Conservation (phyloP, 352 stramenopile species). For the Aphanomyces astaci region DNA sequence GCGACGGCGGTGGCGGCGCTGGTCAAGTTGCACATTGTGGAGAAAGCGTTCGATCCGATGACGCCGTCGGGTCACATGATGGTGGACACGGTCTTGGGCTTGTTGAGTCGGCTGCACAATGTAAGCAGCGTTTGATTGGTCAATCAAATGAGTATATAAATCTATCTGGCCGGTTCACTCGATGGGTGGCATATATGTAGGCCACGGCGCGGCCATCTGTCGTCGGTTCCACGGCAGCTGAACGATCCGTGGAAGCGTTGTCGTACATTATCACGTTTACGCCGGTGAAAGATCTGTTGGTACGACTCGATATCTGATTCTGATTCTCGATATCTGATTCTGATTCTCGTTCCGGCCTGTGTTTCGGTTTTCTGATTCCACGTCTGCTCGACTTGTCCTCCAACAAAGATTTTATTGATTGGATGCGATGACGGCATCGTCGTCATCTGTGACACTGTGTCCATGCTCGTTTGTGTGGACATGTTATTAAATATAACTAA, state of each 20-base stretch:
- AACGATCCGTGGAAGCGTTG: conserved; percentile 71
- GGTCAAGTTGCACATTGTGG: conserved; percentile 72
- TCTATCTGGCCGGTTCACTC: conserved; percentile 5
- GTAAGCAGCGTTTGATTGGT: conserved; percentile 47
- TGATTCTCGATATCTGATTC: not conserved
- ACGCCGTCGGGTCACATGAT: conserved; percentile 49
- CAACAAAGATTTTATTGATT: too few species aligned
- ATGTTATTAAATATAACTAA: too few species aligned
- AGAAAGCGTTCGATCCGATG: conserved; percentile 69
- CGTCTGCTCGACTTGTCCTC: too few species aligned
- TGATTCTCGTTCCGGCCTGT: too few species aligned
- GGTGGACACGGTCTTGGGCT: conserved; percentile 62
- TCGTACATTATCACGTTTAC: conserved; percentile 83
- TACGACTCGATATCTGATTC: conserved; percentile 19
- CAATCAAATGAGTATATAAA: too few species aligned
- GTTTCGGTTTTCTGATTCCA: too few species aligned
- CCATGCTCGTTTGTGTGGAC: not conserved
- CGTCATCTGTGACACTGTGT: not conserved
- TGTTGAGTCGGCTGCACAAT: conserved; percentile 51
- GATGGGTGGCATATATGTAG: conserved; percentile 31
- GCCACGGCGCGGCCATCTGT: conserved; percentile 59
- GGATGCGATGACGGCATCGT: too few species aligned
- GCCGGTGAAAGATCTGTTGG: conserved; percentile 67
- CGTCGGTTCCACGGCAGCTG: conserved; percentile 38
- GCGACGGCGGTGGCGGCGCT: conserved; percentile 72